Base-by-base conservation (phyloP, 2,329 filamentous ascomycete species). In the Chrysosporium keratinophilum region DNA sequence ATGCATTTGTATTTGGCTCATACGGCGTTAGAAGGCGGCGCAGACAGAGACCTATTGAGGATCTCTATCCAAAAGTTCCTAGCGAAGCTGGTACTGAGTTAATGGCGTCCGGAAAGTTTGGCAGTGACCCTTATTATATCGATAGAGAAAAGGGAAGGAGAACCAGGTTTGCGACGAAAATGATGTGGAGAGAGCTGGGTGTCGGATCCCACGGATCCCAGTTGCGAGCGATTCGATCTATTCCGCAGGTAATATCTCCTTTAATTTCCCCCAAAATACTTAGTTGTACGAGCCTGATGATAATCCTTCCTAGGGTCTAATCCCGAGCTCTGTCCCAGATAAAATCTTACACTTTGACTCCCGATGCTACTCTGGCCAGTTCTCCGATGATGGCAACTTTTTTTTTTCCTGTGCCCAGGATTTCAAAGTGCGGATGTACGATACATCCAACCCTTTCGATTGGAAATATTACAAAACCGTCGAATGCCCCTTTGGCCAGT, bases 401-500 rank as follows among this genome's bases (percentile, higher is more conserved):
- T 97, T 96, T 74, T 97, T 91, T 66, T 84, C 85, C 5, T 93
- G 87, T 64, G 86, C 85, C 9, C 88, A 96, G 69, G 90, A 97
- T 69, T 95, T 95, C 72, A 85, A 83, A 61, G 89, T 98, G 9
- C 85, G 90, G 51, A 90, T 98, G 87, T 98, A 97, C 70, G 91
- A 97, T 68, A 97, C 93, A 0, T 90, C 87, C 1, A 95, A 96
- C 62, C 89, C 91, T 0, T 95, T 93, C 69, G 80, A 89, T 59
- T 98, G 93, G 93, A 85, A 85, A 66, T 90, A 95, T 68, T 96
- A 96, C 76, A 97, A 91, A 72, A 91, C 87, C 0, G 87, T 89
- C 4, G 74, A 77, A 28, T 95, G 93, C 68, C 88, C 88, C 0
- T 87, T 83, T 60, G 93, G 90, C 1, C 84, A 88, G 62, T 98